Percentiles rank a stretch among this genome's conserved stretches.
phyloP scores from a whole-genome alignment of 306 rosid genomes.

The Castanea mollissima region DNA sequence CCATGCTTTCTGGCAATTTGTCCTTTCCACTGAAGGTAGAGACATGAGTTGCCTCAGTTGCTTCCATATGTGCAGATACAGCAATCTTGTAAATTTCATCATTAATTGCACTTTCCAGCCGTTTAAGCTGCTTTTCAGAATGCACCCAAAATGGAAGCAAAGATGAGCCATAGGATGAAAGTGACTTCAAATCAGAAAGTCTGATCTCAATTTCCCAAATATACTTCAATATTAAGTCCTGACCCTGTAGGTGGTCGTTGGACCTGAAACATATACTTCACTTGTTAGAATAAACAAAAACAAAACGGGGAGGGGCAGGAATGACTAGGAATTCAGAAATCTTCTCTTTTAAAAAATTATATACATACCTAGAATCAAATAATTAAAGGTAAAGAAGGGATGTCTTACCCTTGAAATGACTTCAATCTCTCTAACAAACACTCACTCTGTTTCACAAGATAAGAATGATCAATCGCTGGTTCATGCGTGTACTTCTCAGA shows the following conservation, averaged over 20 bases:
- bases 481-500: slow-evolving; percentile 26
- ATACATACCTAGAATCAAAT: background rate
- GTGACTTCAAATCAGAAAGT: slow-evolving; percentile 73
- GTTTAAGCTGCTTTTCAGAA: slow-evolving; percentile 66
- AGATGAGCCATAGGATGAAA: slow-evolving; percentile 57
- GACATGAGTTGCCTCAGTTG: slow-evolving; percentile 37
- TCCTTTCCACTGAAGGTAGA: slow-evolving; percentile 27
- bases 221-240: slow-evolving; percentile 47
- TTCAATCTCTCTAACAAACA: slow-evolving; percentile 65
- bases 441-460: slow-evolving; percentile 55
- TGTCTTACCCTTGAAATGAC: slow-evolving; percentile 56
- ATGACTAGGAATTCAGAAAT: background rate
- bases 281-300: background rate
- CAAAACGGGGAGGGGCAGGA: background rate
- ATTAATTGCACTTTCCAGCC: slow-evolving; percentile 58
- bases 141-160: slow-evolving; percentile 90
- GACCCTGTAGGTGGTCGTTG: slow-evolving; percentile 33
- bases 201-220: slow-evolving; percentile 78
- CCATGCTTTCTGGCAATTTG: slow-evolving; percentile 28
- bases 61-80: slow-evolving; percentile 24
- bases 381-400: slow-evolving; percentile 8
- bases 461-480: slow-evolving; percentile 45
- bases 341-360: background rate
- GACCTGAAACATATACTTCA: slow-evolving; percentile 49
- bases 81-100: slow-evolving; percentile 44